These are phyloP conservation scores for Populus davidiana DNA, from an alignment of 345 rosid species.

Conservation along the genomic window DNA sequence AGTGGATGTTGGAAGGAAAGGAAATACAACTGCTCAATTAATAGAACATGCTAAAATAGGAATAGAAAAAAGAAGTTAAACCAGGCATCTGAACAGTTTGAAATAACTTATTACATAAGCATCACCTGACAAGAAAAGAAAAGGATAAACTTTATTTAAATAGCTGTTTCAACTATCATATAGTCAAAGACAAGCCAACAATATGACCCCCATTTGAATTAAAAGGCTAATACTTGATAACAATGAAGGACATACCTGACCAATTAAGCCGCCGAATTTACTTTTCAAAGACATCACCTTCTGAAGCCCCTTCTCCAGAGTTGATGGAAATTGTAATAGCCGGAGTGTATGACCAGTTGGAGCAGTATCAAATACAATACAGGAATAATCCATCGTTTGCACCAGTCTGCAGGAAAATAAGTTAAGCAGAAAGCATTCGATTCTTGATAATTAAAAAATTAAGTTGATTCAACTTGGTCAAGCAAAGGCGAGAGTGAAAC, in stretches of 20 bases:
- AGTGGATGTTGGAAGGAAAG: not conserved
- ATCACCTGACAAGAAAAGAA: not conserved
- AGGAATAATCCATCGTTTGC: constrained; percentile 96
- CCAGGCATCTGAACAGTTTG: not conserved
- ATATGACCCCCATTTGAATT: not conserved
- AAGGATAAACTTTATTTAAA: not conserved
- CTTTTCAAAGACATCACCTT: constrained; percentile 88
- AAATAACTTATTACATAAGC: not conserved
- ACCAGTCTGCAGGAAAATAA: constrained; percentile 60
- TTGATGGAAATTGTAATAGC: constrained; percentile 86
- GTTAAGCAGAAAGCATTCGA: constrained; percentile 4
- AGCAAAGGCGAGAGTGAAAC: not conserved
- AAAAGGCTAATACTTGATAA: not conserved
- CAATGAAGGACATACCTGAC: constrained; percentile 52
- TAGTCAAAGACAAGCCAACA: not conserved
- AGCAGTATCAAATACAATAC: constrained; percentile 94
- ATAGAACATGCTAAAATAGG: not conserved
- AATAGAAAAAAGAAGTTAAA: not conserved
- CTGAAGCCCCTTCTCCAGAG: constrained; percentile 89
- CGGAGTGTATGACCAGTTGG: constrained; percentile 99
- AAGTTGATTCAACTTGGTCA: not conserved
- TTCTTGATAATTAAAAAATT: not conserved
- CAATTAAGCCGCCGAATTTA: constrained; percentile 88
- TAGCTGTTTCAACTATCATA: not conserved
- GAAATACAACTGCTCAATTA: not conserved